Conservation (phyloP, 108 stramenopile genomes). For the Skeletonema potamos region DNA sequence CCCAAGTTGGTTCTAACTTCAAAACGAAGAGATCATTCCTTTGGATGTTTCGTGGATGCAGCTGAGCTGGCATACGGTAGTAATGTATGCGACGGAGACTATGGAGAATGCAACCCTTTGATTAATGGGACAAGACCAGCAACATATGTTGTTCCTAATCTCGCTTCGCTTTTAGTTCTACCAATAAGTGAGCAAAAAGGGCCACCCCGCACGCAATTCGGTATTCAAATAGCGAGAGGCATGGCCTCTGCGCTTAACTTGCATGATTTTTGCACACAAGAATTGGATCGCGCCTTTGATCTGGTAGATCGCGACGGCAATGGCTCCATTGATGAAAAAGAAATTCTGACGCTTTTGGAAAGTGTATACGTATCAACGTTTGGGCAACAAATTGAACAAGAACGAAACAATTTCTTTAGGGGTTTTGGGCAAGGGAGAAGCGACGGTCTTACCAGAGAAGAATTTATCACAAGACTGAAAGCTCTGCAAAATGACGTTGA, state of each 20-base stretch:
- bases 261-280: conserved; percentile 20
- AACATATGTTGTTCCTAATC: conserved; percentile 40
- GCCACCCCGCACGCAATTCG: conserved; percentile 37
- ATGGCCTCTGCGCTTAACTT: conserved; percentile 30
- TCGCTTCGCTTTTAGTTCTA: conserved; percentile 28
- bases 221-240: conserved; percentile 27
- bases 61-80: conserved; percentile 33
- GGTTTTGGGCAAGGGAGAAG: conserved; percentile 22
- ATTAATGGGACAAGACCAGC: conserved; percentile 13
- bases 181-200: conserved; percentile 21
- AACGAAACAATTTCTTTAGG: conserved; percentile 38
- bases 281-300: conserved; percentile 36
- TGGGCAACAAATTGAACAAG: conserved; percentile 38
- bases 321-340: conserved; percentile 32
- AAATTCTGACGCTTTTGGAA: conserved; percentile 26
- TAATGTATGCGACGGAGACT: conserved; percentile 41
- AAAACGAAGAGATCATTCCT: conserved; percentile 8
- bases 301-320: conserved; percentile 36
- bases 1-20: conserved; percentile 25
- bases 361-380: conserved; percentile 34
- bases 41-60: conserved; percentile 28
- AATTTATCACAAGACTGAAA: conserved; percentile 29
- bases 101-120: conserved; percentile 9
- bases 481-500: conserved; percentile 31
- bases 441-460: conserved; percentile 31